These are phyloP conservation scores for Paramyrothecium roridum DNA, from an alignment of 2,329 filamentous ascomycete genomes.

Conservation along the genomic window DNA sequence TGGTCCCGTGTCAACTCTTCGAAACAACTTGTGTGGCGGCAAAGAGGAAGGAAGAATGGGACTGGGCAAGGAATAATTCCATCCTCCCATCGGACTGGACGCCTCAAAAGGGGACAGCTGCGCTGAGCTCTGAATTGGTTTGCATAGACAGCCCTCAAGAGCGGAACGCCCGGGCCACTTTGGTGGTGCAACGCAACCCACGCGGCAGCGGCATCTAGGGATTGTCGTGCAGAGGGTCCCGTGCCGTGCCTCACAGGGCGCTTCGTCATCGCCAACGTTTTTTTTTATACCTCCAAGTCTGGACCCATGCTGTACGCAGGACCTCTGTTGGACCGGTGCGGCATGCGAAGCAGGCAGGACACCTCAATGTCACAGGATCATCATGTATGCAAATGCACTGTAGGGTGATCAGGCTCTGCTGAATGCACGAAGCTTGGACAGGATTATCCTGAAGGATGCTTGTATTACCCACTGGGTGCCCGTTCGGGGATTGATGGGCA, in stretches of 20 bases:
- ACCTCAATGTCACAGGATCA: not conserved
- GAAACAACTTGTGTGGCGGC: no score
- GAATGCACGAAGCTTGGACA: not conserved
- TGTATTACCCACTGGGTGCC: not conserved
- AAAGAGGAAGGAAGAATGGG: no score
- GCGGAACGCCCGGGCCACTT: not conserved
- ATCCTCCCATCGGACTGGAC: no score
- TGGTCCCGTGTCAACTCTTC: no score
- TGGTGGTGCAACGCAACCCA: not conserved
- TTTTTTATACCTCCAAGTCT: not conserved
- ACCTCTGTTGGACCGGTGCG: not conserved
- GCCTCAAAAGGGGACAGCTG: no score
- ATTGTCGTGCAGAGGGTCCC: not conserved
- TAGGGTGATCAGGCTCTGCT: not conserved
- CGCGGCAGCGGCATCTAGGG: not conserved
- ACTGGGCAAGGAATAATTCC: no score
- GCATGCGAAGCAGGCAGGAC: not conserved
- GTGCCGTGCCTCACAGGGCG: not conserved
- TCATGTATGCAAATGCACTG: not conserved
- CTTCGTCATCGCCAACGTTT: not conserved
- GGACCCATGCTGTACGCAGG: not conserved
- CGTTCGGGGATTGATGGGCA: not conserved
- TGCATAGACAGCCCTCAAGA: not conserved
- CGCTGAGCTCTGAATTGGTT: no score
- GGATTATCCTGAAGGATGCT: not conserved